Evolutionary conservation across 257 asterid genomes (phyloP), one percentile per base, ranked within the genome.

Genomic region (Gardenia jasminoides): DNA sequence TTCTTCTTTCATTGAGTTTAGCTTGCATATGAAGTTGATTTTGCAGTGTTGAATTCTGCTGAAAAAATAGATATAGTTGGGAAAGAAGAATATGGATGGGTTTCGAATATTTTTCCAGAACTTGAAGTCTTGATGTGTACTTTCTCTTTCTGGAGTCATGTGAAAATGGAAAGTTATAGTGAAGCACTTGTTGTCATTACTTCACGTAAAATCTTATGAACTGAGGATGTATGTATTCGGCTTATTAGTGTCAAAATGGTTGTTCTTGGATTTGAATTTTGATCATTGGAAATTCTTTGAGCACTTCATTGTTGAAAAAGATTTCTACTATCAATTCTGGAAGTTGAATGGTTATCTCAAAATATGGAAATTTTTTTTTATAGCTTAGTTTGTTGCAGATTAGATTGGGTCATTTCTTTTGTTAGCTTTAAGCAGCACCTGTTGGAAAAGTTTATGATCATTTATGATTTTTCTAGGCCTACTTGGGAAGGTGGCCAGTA

Each of bases 401-500:
- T 36, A 36, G 3, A 36, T 36, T 36, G 41, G 4, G 4, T 1
- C 2, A 36, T 36, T 36, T 36, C 41, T 36, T 36, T 46, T 70
- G 36, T 30, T 43, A 13, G 33, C 70, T 24, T 71, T 47, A 17
- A 16, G 3, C 30, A 19, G 11, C 15, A 20, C 66, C 56, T 31
- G 15, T 72, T 28, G 5, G 31, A 48, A 50, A 64, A 61, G 43
- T 79, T 65, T 74, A 75, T 67, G 76, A 81, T 39, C 24, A 71
- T 54, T 76, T 30, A 52, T 86, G 54, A 31, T 78, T 36, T 84
- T 80, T 78, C 65, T 81, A 96, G 99, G 86, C 99, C 99, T 41
- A 82, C 59, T 43, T 95, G 99, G 99, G 99, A 95, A 89, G 99
- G 99, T 82, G 99, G 99, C 82, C 85, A 83, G 77, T 95, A 95